Conservation (phyloP, 1,139 yeast genomes). For the Schizosaccharomyces versatilis region DNA sequence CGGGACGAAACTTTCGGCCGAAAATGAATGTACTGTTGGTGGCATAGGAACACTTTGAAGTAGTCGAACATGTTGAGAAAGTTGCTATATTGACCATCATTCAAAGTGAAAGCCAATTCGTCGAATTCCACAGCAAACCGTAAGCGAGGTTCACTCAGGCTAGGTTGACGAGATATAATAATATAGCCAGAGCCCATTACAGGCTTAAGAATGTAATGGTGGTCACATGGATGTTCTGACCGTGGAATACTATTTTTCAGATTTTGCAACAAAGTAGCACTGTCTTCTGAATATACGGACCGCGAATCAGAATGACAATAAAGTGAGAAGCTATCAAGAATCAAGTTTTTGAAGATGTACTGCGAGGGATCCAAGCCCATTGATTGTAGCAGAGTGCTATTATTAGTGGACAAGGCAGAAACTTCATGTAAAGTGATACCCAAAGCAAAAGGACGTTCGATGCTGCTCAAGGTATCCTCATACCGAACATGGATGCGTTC, state of each 20-base stretch:
- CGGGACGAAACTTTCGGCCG: slow-evolving; percentile 39
- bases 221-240: slow-evolving; percentile 16
- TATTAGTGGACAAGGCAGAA: slow-evolving; percentile 79
- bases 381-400: slow-evolving; percentile 57
- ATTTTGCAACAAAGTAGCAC: not conserved
- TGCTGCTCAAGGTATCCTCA: slow-evolving; percentile 38
- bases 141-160: not conserved
- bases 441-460: slow-evolving; percentile 45
- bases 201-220: slow-evolving; percentile 60
- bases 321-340: slow-evolving; percentile 49
- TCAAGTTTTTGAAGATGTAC: slow-evolving; percentile 54
- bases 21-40: slow-evolving; percentile 45
- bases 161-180: slow-evolving; percentile 23
- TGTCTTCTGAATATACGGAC: slow-evolving; percentile 4
- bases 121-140: slow-evolving; percentile 36
- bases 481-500: slow-evolving; percentile 78
- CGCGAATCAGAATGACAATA: slow-evolving; percentile 59
- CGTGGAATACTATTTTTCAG: slow-evolving; percentile 12
- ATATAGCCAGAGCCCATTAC: slow-evolving; percentile 75
- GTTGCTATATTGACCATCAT: slow-evolving; percentile 67
- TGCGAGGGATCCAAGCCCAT: slow-evolving; percentile 27
- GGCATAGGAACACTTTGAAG: slow-evolving; percentile 55
- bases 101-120: slow-evolving; percentile 66
- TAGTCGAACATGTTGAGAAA: slow-evolving; percentile 63
- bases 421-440: slow-evolving; percentile 70